A percentile compares a stretch with the other conserved stretches of the same genome.
These are phyloP conservation scores for Boletus reticulatus DNA, from an alignment of 768 basidiomycete species.

Conservation along the genomic window DNA sequence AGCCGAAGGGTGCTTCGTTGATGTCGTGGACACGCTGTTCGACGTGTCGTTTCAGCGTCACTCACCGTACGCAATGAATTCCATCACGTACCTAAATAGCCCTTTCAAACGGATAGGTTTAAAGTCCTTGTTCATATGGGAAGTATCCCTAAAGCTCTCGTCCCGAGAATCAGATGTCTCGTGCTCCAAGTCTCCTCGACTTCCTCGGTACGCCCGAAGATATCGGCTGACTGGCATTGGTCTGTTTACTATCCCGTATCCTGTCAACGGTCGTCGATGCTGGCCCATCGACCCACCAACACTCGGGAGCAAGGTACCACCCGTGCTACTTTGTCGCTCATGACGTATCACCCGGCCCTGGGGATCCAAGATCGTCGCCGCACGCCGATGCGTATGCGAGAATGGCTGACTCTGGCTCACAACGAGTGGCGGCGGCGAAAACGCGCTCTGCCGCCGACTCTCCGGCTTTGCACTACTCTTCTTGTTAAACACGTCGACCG, in stretches of 20 bases:
- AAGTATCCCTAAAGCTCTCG: constrained; percentile 45
- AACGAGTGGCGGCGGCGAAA: constrained; percentile 32
- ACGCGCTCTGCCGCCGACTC: constrained; percentile 17
- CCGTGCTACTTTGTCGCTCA: constrained; percentile 75
- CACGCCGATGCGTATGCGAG: no score
- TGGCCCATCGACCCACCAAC: constrained; percentile 62
- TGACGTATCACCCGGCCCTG: constrained; percentile 60
- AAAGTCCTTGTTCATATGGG: constrained; percentile 65
- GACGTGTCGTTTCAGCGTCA: neutral
- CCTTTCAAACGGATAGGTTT: constrained; percentile 97
- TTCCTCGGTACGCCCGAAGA: constrained; percentile 49
- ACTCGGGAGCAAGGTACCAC: constrained; percentile 51
- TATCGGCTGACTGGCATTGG: constrained; percentile 43
- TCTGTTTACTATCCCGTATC: constrained; percentile 41
- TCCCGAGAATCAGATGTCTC: constrained; percentile 35
- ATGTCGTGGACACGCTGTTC: constrained; percentile 87
- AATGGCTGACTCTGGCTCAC: constrained; percentile 56
- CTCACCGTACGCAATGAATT: neutral
- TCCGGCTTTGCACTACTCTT: constrained; percentile 24
- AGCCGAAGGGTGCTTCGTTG: constrained; percentile 77
- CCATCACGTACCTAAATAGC: constrained; percentile 71
- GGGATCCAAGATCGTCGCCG: constrained; percentile 75
- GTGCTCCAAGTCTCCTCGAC: constrained; percentile 47
- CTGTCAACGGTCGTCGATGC: constrained; percentile 69
- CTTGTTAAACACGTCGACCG: constrained; percentile 18